Percentiles rank a stretch among this genome's conserved stretches.
These are phyloP conservation scores for Gomphus bonarii DNA, from an alignment of 1,284 basidiomycete species.

Conservation along the genomic window DNA sequence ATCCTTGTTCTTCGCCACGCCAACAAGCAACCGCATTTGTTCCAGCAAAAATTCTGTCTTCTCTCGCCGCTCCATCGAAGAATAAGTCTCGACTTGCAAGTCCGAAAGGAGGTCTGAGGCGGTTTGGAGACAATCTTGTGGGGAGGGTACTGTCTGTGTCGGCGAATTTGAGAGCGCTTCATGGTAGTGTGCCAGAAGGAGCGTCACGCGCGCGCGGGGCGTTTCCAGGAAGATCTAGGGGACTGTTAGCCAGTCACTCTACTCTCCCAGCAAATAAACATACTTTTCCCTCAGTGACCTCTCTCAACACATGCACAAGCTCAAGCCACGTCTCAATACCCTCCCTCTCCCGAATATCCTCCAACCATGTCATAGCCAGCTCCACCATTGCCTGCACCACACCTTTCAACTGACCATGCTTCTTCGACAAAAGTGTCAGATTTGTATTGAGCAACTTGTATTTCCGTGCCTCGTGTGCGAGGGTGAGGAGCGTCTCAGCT, in stretches of 20 bases:
- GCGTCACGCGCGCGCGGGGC: conserved; percentile 88
- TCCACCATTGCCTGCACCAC: conserved; percentile 89
- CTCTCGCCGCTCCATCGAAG: conserved; percentile 94
- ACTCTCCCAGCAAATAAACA: conserved; percentile 16
- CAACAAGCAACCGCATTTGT: conserved; percentile 86
- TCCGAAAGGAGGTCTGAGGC: conserved; percentile 90
- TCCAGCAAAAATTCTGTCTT: conserved; percentile 98
- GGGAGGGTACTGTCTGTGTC: conserved; percentile 32
- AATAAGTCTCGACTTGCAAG: conserved; percentile 97
- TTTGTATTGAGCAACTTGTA: conserved; percentile 65
- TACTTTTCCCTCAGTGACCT: conserved; percentile 95
- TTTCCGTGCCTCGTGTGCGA: conserved; percentile 66
- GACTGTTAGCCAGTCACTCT: neutral
- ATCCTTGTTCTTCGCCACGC: conserved; percentile 66
- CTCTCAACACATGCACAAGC: conserved; percentile 79
- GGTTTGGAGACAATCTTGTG: conserved; percentile 54
- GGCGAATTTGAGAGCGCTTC: conserved; percentile 49
- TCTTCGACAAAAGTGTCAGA: conserved; percentile 77
- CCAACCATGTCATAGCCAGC: conserved; percentile 70
- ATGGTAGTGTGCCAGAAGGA: conserved; percentile 74
- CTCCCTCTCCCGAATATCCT: conserved; percentile 57
- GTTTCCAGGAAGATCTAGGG: conserved; percentile 93
- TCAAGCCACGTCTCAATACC: conserved; percentile 77
- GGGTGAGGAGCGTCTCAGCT: conserved; percentile 60
- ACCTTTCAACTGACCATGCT: conserved; percentile 94